A percentile compares a stretch with the other conserved stretches of the same genome.
These are phyloP conservation scores for Flaveria sonorensis DNA, from an alignment of 129 eudicot genomes.

Conservation along the genomic window DNA sequence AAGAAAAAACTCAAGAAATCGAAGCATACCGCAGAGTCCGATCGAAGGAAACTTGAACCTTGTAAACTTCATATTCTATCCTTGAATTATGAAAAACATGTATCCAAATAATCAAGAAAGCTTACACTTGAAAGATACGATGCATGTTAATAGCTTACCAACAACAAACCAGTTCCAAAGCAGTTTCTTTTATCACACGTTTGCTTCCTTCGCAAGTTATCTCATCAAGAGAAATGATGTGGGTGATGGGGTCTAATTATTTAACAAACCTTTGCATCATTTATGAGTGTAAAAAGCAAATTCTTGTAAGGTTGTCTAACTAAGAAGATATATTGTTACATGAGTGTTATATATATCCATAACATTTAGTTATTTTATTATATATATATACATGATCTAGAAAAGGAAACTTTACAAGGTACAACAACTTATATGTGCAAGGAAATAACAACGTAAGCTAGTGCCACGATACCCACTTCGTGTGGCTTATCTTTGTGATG, in stretches of 20 bases:
- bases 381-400: neutral
- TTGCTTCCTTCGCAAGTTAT: slow-evolving; percentile 35
- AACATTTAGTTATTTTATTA: neutral
- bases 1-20: neutral
- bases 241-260: slow-evolving; percentile 1
- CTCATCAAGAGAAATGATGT: neutral
- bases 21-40: slow-evolving; percentile 29
- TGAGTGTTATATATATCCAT: slow-evolving; percentile 1
- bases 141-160: slow-evolving; percentile 31
- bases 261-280: slow-evolving; percentile 34
- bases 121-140: slow-evolving; percentile 20
- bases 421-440: slow-evolving; percentile 36
- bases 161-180: slow-evolving; percentile 28
- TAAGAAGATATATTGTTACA: slow-evolving; percentile 11
- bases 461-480: slow-evolving; percentile 27
- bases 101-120: slow-evolving; percentile 11
- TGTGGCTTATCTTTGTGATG: slow-evolving; percentile 8
- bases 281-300: slow-evolving; percentile 36
- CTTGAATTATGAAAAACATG: slow-evolving; percentile 14
- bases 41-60: slow-evolving; percentile 28
- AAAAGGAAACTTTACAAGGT: slow-evolving; percentile 28
- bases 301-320: slow-evolving; percentile 13
- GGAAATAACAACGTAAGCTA: slow-evolving; percentile 29
- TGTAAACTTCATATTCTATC: slow-evolving; percentile 24
- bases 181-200: slow-evolving; percentile 35